Evolutionary conservation across 106 monocot species (phyloP).

Genomic region (Acanthochlamys bracteata): DNA sequence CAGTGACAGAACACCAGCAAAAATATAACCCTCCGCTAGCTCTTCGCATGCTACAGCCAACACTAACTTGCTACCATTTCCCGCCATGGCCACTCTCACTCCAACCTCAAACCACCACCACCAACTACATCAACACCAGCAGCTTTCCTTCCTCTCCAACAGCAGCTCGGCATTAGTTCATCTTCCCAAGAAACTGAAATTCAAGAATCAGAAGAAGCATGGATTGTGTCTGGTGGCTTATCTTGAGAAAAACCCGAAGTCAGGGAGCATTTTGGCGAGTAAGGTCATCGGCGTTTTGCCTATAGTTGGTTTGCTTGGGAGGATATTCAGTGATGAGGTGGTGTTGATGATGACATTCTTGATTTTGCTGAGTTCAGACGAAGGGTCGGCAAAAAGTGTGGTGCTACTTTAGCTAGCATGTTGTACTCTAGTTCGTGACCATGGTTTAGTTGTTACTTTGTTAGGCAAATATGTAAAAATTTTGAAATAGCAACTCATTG

Average conservation of each 20-base stretch:
- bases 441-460: no score
- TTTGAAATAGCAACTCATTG: no score
- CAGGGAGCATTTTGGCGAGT: conserved; percentile 37
- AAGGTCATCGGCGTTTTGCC: conserved; percentile 83
- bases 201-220: neutral
- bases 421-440: no score
- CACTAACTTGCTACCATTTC: neutral
- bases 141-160: neutral
- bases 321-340: conserved; percentile 91
- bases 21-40: neutral
- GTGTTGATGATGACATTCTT: conserved; percentile 80
- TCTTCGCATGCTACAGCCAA: neutral
- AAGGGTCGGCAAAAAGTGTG: conserved; percentile 77
- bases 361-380: conserved; percentile 99
- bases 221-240: conserved; percentile 29
- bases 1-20: neutral
- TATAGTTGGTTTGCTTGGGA: conserved; percentile 67
- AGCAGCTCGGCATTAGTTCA: neutral
- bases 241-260: conserved; percentile 80
- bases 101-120: neutral
- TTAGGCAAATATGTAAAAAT: no score
- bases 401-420: conserved; percentile 52
- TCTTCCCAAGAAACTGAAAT: no score
- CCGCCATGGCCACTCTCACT: neutral
- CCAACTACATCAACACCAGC: neutral